A percentile compares a stretch with the other conserved stretches of the same genome.
These are phyloP conservation scores for Beauveria australis DNA, from an alignment of 2,329 filamentous ascomycete species.

Conservation along the genomic window DNA sequence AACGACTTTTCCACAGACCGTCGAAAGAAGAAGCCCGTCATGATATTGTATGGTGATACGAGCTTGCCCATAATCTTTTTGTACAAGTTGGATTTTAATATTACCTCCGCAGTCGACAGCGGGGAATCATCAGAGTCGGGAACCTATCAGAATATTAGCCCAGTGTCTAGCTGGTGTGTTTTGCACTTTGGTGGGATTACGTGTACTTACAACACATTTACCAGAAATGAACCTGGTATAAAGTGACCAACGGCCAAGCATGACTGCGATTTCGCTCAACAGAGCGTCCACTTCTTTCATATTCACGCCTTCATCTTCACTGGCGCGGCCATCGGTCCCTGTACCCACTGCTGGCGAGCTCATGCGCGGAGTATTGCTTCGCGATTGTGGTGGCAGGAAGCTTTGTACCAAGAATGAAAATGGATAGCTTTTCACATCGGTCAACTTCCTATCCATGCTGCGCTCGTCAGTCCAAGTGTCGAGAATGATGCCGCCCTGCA, in stretches of 20 bases:
- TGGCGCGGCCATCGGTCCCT: slow-evolving; percentile 46
- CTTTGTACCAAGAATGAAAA: slow-evolving; percentile 96
- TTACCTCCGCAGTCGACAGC: slow-evolving; percentile 62
- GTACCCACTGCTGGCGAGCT: slow-evolving; percentile 65
- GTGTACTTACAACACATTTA: slow-evolving; percentile 65
- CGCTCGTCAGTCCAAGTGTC: slow-evolving; percentile 94
- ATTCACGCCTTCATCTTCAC: slow-evolving; percentile 87
- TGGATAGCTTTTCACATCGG: slow-evolving; percentile 93
- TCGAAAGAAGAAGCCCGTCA: slow-evolving; percentile 96
- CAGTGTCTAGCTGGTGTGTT: slow-evolving; percentile 8
- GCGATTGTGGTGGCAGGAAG: slow-evolving; percentile 67
- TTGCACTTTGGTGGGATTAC: not conserved
- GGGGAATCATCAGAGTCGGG: slow-evolving; percentile 44
- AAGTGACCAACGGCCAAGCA: slow-evolving; percentile 88
- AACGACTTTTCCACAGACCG: slow-evolving; percentile 96
- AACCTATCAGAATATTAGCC: slow-evolving; percentile 32
- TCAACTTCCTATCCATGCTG: slow-evolving; percentile 74
- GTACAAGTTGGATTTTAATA: slow-evolving; percentile 70
- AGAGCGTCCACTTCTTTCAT: slow-evolving; percentile 93
- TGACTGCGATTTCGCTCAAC: slow-evolving; percentile 79
- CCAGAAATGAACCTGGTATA: slow-evolving; percentile 83
- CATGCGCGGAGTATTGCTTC: slow-evolving; percentile 56
- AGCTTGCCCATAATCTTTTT: slow-evolving; percentile 71
- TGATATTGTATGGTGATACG: slow-evolving; percentile 73
- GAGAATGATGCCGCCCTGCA: slow-evolving; percentile 90